Evolutionary conservation across 129 eudicot genomes (phyloP).

Genomic region (Glebionis coronaria): DNA sequence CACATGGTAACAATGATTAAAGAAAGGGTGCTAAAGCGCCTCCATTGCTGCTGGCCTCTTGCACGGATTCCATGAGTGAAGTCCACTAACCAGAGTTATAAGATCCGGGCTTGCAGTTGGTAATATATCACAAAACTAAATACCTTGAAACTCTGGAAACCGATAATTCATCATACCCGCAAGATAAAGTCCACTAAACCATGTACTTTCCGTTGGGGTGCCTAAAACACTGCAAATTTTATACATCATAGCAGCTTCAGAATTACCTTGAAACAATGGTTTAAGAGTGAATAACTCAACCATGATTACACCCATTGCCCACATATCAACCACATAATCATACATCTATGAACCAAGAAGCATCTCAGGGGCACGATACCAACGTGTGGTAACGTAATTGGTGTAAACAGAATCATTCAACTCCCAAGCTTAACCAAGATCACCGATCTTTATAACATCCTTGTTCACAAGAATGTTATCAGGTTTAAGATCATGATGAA

Average conservation of each 20-base stretch:
- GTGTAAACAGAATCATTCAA: background rate
- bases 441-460: background rate
- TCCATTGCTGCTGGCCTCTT: slow-evolving; percentile 6
- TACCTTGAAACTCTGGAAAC: background rate
- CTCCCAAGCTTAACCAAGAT: slow-evolving; percentile 13
- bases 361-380: slow-evolving; percentile 20
- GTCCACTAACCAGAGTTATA: background rate
- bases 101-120: background rate
- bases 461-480: slow-evolving; percentile 1
- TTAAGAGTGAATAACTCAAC: slow-evolving; percentile 5
- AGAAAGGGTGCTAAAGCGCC: background rate
- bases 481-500: slow-evolving; percentile 10
- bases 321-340: slow-evolving; percentile 9
- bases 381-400: slow-evolving; percentile 3
- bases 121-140: background rate
- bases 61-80: background rate
- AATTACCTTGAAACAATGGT: slow-evolving; percentile 3
- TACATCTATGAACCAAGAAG: slow-evolving; percentile 2
- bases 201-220: background rate
- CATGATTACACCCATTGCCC: slow-evolving; percentile 24
- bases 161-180: background rate
- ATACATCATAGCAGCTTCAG: background rate
- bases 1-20: background rate
- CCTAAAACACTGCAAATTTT: background rate
- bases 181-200: background rate